Percentiles rank a stretch among this genome's conserved stretches.
phyloP scores from a whole-genome alignment of 495 filamentous ascomycete genomes.

The Neurospora hispaniola region DNA sequence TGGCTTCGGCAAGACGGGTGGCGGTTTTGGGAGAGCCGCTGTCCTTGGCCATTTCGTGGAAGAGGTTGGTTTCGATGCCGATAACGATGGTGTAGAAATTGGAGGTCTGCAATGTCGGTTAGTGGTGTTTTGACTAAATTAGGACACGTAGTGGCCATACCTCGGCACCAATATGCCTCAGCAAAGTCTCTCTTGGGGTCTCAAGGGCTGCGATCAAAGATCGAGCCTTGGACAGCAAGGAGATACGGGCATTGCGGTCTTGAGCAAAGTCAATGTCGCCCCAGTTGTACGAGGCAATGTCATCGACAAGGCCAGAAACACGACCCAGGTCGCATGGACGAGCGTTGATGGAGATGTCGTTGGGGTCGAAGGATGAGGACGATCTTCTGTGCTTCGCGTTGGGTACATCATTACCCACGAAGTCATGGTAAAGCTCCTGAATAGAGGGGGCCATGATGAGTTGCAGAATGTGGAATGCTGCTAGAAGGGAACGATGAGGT shows the following conservation, averaged over 20 bases:
- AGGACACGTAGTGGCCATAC: slow-evolving; percentile 2
- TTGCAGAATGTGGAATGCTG: background rate
- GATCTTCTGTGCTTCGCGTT: background rate
- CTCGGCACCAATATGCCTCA: slow-evolving; percentile 25
- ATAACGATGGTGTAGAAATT: slow-evolving; percentile 5
- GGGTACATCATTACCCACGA: background rate
- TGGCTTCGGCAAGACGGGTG: slow-evolving; percentile 1
- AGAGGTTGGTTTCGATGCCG: slow-evolving; percentile 11
- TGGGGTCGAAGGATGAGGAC: background rate
- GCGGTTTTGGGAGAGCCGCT: slow-evolving; percentile 8
- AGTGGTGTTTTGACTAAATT: background rate
- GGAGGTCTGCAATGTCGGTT: slow-evolving; percentile 3
- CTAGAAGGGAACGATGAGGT: background rate
- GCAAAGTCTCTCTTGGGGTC: slow-evolving; percentile 27
- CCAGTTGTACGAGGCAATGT: slow-evolving; percentile 6
- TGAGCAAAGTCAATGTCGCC: background rate
- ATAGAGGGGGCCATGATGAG: background rate
- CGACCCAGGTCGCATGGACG: slow-evolving; percentile 5
- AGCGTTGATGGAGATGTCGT: slow-evolving; percentile 10
- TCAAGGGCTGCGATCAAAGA: slow-evolving; percentile 19
- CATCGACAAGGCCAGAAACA: slow-evolving; percentile 9
- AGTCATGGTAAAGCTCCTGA: background rate
- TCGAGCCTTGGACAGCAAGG: slow-evolving; percentile 18
- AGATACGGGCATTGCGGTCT: slow-evolving; percentile 7
- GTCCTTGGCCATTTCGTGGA: slow-evolving; percentile 7